These are phyloP conservation scores for Cladosporium velox DNA, from an alignment of 2,329 filamentous ascomycete species.

Conservation along the genomic window DNA sequence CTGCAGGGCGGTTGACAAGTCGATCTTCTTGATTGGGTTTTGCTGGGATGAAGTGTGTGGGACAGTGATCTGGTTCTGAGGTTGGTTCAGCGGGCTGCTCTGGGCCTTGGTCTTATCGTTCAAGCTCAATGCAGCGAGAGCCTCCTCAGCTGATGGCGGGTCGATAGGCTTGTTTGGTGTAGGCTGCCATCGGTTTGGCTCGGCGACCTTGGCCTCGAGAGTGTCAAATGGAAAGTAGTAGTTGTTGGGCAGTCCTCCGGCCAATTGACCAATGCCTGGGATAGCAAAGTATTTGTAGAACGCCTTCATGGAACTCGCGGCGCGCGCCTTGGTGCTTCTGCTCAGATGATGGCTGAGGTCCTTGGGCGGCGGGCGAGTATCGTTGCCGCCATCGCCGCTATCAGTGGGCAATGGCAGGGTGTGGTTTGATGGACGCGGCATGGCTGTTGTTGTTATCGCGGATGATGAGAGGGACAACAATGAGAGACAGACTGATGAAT, in stretches of 20 bases:
- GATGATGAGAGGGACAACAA: neutral
- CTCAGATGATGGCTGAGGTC: slow-evolving; percentile 82
- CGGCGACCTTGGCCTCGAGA: slow-evolving; percentile 77
- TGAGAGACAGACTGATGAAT: neutral
- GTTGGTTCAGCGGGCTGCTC: slow-evolving; percentile 38
- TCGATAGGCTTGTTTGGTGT: slow-evolving; percentile 63
- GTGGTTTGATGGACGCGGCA: slow-evolving; percentile 14
- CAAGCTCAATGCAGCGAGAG: slow-evolving; percentile 27
- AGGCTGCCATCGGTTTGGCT: slow-evolving; percentile 72
- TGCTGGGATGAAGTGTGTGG: slow-evolving; percentile 65
- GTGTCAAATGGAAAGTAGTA: slow-evolving; percentile 89
- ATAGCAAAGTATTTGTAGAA: slow-evolving; percentile 83
- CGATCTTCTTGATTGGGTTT: slow-evolving; percentile 70
- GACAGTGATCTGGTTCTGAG: slow-evolving; percentile 58
- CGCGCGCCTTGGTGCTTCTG: slow-evolving; percentile 64
- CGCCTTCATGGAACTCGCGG: slow-evolving; percentile 69
- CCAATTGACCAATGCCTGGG: slow-evolving; percentile 62
- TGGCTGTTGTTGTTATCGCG: neutral
- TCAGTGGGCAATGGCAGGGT: slow-evolving; percentile 14
- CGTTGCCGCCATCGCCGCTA: slow-evolving; percentile 22
- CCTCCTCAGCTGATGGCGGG: slow-evolving; percentile 44
- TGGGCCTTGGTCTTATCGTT: slow-evolving; percentile 24
- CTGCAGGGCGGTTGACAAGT: slow-evolving; percentile 78
- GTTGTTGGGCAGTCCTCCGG: slow-evolving; percentile 71
- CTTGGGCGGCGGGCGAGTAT: slow-evolving; percentile 54